Evolutionary conservation across 345 rosid species (phyloP), one percentile per base, ranked within the genome.

Genomic region (Nephelium lappaceum): DNA sequence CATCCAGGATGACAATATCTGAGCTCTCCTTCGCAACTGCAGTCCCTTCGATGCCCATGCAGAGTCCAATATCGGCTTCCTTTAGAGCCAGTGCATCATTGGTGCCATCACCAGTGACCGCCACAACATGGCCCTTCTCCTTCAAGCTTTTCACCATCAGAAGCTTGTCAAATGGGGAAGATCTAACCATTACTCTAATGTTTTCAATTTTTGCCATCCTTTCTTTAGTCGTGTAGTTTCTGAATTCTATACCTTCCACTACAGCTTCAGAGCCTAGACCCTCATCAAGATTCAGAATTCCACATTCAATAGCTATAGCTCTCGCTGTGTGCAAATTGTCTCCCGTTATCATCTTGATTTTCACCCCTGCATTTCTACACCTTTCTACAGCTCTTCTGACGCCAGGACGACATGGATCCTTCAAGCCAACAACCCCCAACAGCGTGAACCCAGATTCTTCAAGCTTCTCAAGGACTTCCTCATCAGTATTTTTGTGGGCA

Each of bases 41-140:
- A 10, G 85, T 87, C 8, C 86, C 88, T 58, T 81, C 81, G 31
- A 82, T 80, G 5, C 87, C 87, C 87, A 80, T 87, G 4, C 85
- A 85, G 14, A 85, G 79, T 5, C 89, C 86, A 5, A 85, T 76
- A 21, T 85, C 87, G 0, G 85, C 88, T 76, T 75, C 88, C 23
- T 82, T 85, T 4, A 88, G 78, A 39, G 91, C 91, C 6, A 85
- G 88, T 11, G 92, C 91, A 53, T 90, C 94, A 69, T 88, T 85
- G 12, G 88, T 86, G 25, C 89, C 90, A 64, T 89, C 90, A 25
- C 91, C 89, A 1, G 90, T 85, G 67, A 87, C 89, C 18, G 84
- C 92, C 12, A 88, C 91, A 8, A 88, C 89, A 42, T 86, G 83
- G 11, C 85, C 83, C 15, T 64, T 82, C 77, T 77, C 71, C 78